Percentiles rank a stretch among this genome's conserved stretches.
These are phyloP conservation scores for Bryoglossum gracile DNA, from an alignment of 495 filamentous ascomycete genomes.

Conservation along the genomic window DNA sequence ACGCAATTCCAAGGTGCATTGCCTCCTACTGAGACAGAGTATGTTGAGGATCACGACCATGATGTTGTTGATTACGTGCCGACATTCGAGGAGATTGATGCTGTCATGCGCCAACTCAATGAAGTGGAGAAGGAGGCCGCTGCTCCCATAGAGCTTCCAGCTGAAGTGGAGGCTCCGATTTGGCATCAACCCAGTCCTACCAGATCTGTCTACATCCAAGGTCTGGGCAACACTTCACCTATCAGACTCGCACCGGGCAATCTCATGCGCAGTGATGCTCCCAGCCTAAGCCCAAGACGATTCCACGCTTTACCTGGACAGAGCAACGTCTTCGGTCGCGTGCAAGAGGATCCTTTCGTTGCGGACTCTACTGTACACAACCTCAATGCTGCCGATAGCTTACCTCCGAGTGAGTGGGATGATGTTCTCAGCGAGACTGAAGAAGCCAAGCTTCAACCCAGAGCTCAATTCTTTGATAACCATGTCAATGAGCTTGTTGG, in stretches of 20 bases:
- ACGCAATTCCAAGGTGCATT: conserved; percentile 27
- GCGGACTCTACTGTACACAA: conserved; percentile 49
- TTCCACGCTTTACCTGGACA: conserved; percentile 36
- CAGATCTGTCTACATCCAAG: conserved; percentile 29
- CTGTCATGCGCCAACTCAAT: conserved; percentile 76
- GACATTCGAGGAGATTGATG: conserved; percentile 76
- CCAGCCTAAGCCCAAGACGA: conserved; percentile 66
- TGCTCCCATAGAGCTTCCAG: conserved; percentile 40
- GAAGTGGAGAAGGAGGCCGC: conserved; percentile 11
- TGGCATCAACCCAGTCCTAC: conserved; percentile 35
- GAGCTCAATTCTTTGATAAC: conserved; percentile 74
- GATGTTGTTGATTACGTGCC: conserved; percentile 21
- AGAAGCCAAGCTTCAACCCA: conserved; percentile 68
- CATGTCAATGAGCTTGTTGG: conserved; percentile 82
- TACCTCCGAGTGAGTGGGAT: conserved; percentile 84
- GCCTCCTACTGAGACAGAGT: conserved; percentile 21
- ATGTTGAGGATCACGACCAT: conserved; percentile 14
- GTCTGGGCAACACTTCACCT: conserved; percentile 40
- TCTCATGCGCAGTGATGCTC: conserved; percentile 57
- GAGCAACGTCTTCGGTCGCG: conserved; percentile 30
- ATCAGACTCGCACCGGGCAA: conserved; percentile 48
- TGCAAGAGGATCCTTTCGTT: conserved; percentile 26
- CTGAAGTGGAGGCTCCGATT: conserved; percentile 1
- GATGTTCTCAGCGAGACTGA: conserved; percentile 76
- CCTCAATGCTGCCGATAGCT: conserved; percentile 55